Percentiles rank a stretch among this genome's conserved stretches.
phyloP scores from a whole-genome alignment of 169 alveolate species.

The Eimeria acervulina region DNA sequence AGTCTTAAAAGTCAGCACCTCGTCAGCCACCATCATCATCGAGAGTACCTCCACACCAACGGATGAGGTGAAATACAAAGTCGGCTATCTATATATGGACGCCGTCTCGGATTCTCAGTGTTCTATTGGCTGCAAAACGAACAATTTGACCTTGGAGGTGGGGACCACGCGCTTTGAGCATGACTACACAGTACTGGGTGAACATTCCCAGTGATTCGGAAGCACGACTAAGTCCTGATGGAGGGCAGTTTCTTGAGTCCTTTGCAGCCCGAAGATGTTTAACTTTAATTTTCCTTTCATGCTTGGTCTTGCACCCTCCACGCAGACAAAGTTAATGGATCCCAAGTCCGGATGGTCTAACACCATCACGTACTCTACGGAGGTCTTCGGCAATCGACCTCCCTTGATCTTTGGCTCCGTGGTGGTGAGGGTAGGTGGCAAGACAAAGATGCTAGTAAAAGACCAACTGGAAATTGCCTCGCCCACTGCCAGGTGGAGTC shows the following conservation, averaged over 20 bases:
- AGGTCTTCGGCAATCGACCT: neutral
- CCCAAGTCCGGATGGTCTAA: neutral
- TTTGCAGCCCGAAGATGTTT: neutral
- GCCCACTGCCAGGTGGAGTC: neutral
- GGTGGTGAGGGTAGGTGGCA: neutral
- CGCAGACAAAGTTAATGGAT: neutral
- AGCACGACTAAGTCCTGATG: neutral
- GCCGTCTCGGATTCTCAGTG: neutral
- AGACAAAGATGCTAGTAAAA: neutral
- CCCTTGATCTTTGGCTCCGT: constrained; percentile 61
- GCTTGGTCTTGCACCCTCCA: neutral
- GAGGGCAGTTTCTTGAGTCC: neutral
- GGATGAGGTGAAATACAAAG: neutral
- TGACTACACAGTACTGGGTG: neutral
- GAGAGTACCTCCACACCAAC: neutral
- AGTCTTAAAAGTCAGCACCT: neutral
- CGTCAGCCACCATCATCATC: constrained; percentile 42
- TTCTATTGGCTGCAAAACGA: constrained; percentile 61
- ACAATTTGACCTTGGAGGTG: constrained; percentile 54
- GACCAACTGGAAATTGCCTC: neutral
- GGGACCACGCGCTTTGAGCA: neutral
- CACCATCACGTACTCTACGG: neutral
- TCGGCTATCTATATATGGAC: constrained; percentile 71
- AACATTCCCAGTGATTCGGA: neutral
- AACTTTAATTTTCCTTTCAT: neutral